Percentiles rank a stretch among this genome's conserved stretches.
Conservation (phyloP, 345 rosid species). For the Camelina neglecta region DNA sequence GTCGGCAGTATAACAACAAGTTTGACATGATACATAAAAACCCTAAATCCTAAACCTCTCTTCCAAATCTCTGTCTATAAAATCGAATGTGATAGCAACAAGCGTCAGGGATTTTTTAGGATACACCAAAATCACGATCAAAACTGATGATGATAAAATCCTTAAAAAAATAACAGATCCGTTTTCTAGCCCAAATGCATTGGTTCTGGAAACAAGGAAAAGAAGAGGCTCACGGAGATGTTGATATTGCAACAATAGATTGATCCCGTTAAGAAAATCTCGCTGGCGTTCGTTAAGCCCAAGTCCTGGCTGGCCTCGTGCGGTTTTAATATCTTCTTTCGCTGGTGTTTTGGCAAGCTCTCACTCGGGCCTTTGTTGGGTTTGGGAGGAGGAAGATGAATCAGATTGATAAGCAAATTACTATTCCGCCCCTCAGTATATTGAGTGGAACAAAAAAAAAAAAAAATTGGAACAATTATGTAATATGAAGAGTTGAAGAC, state of each 20-base stretch:
- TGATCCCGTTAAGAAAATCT: not conserved
- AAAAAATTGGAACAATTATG: too few species aligned
- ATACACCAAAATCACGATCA: not conserved
- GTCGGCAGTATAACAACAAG: conserved; percentile 19
- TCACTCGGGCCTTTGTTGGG: not conserved
- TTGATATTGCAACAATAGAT: not conserved
- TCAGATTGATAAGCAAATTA: not conserved
- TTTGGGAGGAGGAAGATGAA: not conserved
- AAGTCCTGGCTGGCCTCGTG: conserved; percentile 1
- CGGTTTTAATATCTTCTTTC: not conserved
- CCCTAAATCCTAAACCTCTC: not conserved
- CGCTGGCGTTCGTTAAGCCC: not conserved
- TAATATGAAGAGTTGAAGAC: too few species aligned
- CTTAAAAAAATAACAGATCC: too few species aligned
- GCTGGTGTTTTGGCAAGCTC: not conserved
- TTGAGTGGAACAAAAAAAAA: too few species aligned
- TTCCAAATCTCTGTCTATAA: not conserved
- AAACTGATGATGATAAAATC: not conserved
- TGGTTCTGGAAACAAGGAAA: not conserved
- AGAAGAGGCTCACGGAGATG: conserved; percentile 6
- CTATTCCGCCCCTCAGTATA: too few species aligned
- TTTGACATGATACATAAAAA: conserved; percentile 27
- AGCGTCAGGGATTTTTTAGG: not conserved
- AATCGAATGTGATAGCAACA: not conserved
- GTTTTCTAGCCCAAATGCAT: not conserved